Conservation (phyloP, 139 green algal species). For the Eudorina sp. region DNA sequence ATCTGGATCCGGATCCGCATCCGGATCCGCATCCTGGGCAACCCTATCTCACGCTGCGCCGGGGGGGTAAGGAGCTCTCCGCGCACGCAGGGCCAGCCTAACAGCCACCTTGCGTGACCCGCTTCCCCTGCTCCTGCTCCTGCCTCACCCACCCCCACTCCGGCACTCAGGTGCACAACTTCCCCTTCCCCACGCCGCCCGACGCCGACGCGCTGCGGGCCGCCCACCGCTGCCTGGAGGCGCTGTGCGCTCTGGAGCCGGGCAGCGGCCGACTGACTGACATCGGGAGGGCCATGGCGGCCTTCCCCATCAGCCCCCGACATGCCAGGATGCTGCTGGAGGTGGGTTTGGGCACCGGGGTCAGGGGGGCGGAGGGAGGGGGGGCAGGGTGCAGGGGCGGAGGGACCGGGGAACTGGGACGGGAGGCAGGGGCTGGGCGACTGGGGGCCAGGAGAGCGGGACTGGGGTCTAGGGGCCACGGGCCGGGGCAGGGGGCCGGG, state of each 20-base stretch:
- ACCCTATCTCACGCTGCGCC: too few species aligned
- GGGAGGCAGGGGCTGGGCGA: background rate
- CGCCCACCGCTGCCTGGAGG: constrained; percentile 77
- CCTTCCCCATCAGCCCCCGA: constrained; percentile 88
- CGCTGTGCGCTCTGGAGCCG: constrained; percentile 74
- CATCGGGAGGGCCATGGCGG: constrained; percentile 87
- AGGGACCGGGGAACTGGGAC: background rate
- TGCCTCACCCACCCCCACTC: background rate
- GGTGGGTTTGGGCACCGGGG: constrained; percentile 40
- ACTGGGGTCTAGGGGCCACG: too few species aligned
- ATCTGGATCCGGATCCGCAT: too few species aligned
- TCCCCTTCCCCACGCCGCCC: constrained; percentile 94
- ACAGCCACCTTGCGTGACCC: too few species aligned
- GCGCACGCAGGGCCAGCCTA: too few species aligned
- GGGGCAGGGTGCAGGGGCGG: background rate
- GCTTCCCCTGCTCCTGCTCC: too few species aligned
- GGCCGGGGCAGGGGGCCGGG: too few species aligned
- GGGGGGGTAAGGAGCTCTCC: too few species aligned
- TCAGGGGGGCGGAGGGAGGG: background rate
- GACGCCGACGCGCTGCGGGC: constrained; percentile 68
- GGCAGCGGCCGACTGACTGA: constrained; percentile 70
- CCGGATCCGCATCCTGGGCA: too few species aligned
- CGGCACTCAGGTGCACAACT: constrained; percentile 79
- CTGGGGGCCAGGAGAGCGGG: background rate
- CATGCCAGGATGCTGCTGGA: constrained; percentile 94